phyloP scores from a whole-genome alignment of 2,329 filamentous ascomycete genomes.

The Paraphoma chrysanthemicola region DNA sequence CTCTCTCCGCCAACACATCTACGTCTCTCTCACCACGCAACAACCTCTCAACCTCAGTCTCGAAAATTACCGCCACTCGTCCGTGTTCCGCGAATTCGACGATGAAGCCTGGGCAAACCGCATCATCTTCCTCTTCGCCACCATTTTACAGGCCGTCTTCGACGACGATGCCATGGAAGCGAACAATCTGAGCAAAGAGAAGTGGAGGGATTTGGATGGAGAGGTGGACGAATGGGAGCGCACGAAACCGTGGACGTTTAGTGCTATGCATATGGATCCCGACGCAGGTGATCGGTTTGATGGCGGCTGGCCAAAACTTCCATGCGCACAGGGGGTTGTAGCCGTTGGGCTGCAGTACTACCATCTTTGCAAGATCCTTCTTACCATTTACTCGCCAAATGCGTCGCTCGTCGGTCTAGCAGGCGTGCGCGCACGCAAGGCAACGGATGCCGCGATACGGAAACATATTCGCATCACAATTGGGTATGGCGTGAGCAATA shows the following conservation, averaged over 20 bases:
- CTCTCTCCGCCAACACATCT: slow-evolving; percentile 51
- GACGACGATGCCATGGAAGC: slow-evolving; percentile 19
- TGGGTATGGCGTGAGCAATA: slow-evolving; percentile 37
- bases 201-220: slow-evolving; percentile 35
- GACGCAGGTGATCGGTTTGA: slow-evolving; percentile 30
- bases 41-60: slow-evolving; percentile 40
- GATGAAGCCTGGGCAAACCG: slow-evolving; percentile 42
- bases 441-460: slow-evolving; percentile 32
- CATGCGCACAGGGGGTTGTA: slow-evolving; percentile 30
- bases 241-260: slow-evolving; percentile 40
- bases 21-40: slow-evolving; percentile 47
- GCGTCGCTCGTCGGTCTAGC: slow-evolving; percentile 33
- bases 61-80: slow-evolving; percentile 37
- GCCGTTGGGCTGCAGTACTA: slow-evolving; percentile 40
- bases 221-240: slow-evolving; percentile 42
- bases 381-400: slow-evolving; percentile 38
- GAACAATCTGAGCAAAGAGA: slow-evolving; percentile 29
- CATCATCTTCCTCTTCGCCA: slow-evolving; percentile 40
- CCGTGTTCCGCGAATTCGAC: slow-evolving; percentile 38
- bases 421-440: slow-evolving; percentile 31
- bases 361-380: slow-evolving; percentile 39
- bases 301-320: slow-evolving; percentile 31
- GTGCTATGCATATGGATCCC: slow-evolving; percentile 26
- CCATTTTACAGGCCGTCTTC: slow-evolving; percentile 35
- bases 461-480: slow-evolving; percentile 39